phyloP scores from a whole-genome alignment of 495 filamentous ascomycete genomes.

The Neurospora sp. region DNA sequence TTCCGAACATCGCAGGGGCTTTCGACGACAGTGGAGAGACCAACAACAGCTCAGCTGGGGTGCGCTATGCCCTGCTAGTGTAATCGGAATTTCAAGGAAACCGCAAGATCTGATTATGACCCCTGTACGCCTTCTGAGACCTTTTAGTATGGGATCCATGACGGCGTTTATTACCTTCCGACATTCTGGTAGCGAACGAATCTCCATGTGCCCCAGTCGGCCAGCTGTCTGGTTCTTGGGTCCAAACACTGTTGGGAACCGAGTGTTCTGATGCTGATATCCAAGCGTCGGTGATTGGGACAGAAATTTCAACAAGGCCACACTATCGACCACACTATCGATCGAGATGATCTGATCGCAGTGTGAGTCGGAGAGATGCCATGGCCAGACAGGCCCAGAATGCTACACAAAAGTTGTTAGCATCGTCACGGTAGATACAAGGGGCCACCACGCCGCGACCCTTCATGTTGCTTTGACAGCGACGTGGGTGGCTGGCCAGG shows the following conservation, averaged over 20 bases:
- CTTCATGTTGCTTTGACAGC: neutral
- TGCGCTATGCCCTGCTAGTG: neutral
- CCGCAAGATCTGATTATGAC: neutral
- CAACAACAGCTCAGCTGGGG: neutral
- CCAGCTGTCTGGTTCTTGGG: neutral
- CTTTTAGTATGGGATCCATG: neutral
- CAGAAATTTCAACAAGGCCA: neutral
- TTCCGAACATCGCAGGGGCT: neutral
- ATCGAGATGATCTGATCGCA: neutral
- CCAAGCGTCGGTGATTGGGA: neutral
- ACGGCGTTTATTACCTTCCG: neutral
- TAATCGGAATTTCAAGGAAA: neutral
- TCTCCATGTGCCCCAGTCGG: neutral
- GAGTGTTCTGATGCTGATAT: neutral
- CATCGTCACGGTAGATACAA: neutral
- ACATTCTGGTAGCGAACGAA: neutral
- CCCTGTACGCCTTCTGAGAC: neutral
- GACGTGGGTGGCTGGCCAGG: neutral
- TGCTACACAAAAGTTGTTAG: neutral
- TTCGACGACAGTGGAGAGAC: neutral
- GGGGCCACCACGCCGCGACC: neutral
- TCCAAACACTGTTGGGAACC: neutral
- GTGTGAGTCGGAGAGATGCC: neutral
- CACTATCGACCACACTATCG: neutral
- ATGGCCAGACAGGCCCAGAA: neutral